Evolutionary conservation across 306 rosid genomes (phyloP).

Genomic region (Prinsepia uniflora): DNA sequence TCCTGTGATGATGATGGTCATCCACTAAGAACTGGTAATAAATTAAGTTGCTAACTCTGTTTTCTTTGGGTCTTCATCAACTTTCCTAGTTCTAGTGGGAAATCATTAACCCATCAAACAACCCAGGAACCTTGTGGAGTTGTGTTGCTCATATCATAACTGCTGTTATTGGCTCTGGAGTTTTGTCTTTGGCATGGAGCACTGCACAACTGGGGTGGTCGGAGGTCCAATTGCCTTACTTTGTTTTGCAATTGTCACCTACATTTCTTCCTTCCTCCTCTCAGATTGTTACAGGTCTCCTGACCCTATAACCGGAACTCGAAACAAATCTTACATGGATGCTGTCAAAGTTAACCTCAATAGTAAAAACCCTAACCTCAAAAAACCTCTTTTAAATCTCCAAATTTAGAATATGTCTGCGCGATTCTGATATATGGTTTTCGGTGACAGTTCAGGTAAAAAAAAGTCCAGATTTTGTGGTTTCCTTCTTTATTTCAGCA

Average conservation of each 20-base stretch:
- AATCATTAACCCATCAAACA: neutral
- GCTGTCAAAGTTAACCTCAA: slow-evolving; percentile 63
- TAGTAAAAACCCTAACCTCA: slow-evolving; percentile 13
- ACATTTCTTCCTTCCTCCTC: slow-evolving; percentile 48
- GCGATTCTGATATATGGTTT: slow-evolving; percentile 14
- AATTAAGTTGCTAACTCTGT: neutral
- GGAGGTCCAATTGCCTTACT: slow-evolving; percentile 54
- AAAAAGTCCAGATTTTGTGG: slow-evolving; percentile 52
- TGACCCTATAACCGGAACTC: slow-evolving; percentile 44
- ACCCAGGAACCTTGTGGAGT: slow-evolving; percentile 46
- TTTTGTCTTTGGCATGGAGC: slow-evolving; percentile 74
- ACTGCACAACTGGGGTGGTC: slow-evolving; percentile 65
- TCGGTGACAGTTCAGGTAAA: slow-evolving; percentile 46
- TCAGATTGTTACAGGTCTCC: slow-evolving; percentile 62
- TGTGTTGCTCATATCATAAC: slow-evolving; percentile 69
- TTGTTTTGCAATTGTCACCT: slow-evolving; percentile 46
- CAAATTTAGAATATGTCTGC: slow-evolving; percentile 17
- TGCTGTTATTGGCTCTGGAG: slow-evolving; percentile 71
- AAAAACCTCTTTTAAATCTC: slow-evolving; percentile 6
- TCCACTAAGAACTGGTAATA: slow-evolving; percentile 55
- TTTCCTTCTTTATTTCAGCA: slow-evolving; percentile 46
- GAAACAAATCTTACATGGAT: slow-evolving; percentile 51
- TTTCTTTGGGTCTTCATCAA: slow-evolving; percentile 9
- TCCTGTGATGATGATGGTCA: slow-evolving; percentile 60
- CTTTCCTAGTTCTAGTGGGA: slow-evolving; percentile 4